A percentile compares a stretch with the other conserved stretches of the same genome.
phyloP scores from a whole-genome alignment of 371 early-diverging fungal genomes.

The Mortierella sp. region DNA sequence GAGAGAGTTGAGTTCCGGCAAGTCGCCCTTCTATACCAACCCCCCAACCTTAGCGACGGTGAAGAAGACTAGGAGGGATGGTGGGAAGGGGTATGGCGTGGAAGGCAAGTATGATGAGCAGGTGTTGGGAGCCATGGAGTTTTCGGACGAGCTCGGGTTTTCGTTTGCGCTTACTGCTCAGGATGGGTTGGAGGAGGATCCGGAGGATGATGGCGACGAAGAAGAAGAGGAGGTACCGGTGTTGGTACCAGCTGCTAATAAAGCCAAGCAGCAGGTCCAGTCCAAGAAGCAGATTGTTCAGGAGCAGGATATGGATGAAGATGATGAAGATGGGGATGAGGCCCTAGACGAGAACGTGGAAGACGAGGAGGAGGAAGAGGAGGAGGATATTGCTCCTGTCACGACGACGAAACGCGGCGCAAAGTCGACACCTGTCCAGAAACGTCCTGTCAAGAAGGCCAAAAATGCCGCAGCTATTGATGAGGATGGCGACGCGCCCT shows the following conservation, averaged over 20 bases:
- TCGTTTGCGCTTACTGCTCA: constrained; percentile 3
- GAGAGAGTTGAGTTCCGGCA: constrained; percentile 11
- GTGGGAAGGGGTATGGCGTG: neutral
- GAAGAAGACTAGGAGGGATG: neutral
- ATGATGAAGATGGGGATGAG: neutral
- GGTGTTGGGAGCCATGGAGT: constrained; percentile 3
- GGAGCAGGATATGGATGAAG: neutral
- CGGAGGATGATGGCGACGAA: constrained; percentile 3
- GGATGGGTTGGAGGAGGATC: constrained; percentile 12
- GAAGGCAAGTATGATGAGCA: neutral
- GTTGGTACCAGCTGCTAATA: neutral
- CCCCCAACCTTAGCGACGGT: neutral
- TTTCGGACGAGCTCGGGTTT: neutral
- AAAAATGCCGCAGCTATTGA: neutral
- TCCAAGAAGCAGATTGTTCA: neutral
- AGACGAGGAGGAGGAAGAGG: neutral
- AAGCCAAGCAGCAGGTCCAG: neutral
- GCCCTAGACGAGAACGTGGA: neutral
- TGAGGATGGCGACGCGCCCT: constrained; percentile 13
- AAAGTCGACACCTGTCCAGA: constrained; percentile 4
- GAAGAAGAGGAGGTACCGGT: neutral
- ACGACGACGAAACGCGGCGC: constrained; percentile 9
- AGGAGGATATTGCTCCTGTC: neutral
- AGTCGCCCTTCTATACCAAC: constrained; percentile 16
- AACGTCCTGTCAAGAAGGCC: constrained; percentile 16